A percentile compares a stretch with the other conserved stretches of the same genome.
Evolutionary conservation across 176 grass and related monocot genomes (phyloP).

Genomic region (Musa schizocarpa): DNA sequence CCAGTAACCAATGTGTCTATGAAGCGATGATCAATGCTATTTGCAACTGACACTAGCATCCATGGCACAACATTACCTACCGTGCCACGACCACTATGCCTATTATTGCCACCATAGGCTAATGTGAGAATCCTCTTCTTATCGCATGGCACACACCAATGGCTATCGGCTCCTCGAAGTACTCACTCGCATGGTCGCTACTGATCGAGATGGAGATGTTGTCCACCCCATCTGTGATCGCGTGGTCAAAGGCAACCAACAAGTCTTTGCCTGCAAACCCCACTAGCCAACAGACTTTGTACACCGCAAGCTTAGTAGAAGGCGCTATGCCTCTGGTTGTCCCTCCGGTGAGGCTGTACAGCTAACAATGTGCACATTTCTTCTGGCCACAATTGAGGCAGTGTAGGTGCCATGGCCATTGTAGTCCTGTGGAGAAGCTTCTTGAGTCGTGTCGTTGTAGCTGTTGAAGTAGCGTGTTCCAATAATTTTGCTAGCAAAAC

Average conservation of each 20-base stretch:
- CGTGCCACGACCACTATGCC: neutral
- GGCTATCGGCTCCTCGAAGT: conserved; percentile 19
- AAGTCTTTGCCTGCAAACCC: conserved; percentile 14
- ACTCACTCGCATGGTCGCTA: accelerated
- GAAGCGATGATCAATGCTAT: conserved; percentile 23
- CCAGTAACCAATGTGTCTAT: conserved; percentile 19
- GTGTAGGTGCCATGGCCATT: conserved; percentile 26
- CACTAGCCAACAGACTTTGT: conserved; percentile 22
- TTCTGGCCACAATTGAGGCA: conserved; percentile 20
- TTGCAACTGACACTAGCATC: conserved; percentile 18
- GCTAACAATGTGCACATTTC: conserved; percentile 8
- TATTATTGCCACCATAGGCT: conserved; percentile 9
- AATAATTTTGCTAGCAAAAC: conserved; percentile 21
- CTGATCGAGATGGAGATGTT: conserved; percentile 32
- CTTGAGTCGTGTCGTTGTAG: neutral
- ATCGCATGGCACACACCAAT: conserved; percentile 32
- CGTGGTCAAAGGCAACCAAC: conserved; percentile 30
- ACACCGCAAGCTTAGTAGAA: conserved; percentile 24
- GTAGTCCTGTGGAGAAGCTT: conserved; percentile 19
- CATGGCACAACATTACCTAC: conserved; percentile 26
- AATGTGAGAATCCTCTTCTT: conserved; percentile 21
- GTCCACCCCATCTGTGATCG: conserved; percentile 36
- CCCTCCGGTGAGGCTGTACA: conserved; percentile 6
- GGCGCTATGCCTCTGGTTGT: conserved; percentile 22
- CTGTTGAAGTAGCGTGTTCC: conserved; percentile 24